Evolutionary conservation across 2,329 filamentous ascomycete genomes (phyloP), one percentile per base, ranked within the genome.

Genomic region (Fusarium nanum): DNA sequence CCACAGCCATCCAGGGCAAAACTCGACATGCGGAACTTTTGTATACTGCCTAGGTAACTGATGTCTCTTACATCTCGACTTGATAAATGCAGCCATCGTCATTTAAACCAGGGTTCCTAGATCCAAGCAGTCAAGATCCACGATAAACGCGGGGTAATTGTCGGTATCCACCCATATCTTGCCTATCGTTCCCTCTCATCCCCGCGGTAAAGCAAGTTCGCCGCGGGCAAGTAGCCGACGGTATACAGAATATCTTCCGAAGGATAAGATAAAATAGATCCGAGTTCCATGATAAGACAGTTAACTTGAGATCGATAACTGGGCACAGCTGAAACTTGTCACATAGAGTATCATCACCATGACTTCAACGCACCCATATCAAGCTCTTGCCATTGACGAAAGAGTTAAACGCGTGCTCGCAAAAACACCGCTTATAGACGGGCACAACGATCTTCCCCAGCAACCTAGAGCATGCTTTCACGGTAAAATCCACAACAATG

Each of bases 101-200:
- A 53, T 42, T 2, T 2, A 6, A 16, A 6, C 22, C 16, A 42
- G 49, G 32, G 18, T 53, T 7, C 14, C 8, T 16, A 41, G 14
- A 18, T 25, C 3, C 49, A 5, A n/a, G n/a, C n/a, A n/a, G n/a
- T n/a, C n/a, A n/a, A 12, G 54, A 30, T 14, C 28, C 44, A 27
- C 14, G 34, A 60, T 61, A 50, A 44, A 62, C 59, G 56, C 56
- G 55, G 56, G 55, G 52, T 45, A 55, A 20, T 30, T 0, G 12
- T 4, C 0, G 2, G 27, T 46, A 53, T 28, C 49, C 49, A 53
- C 49, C 25, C 27, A 14, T 22, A 53, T 53, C 18, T 41, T 25
- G 22, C 41, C 18, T 47, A 41, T 60, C 57, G 20, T 18, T 23
- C 3, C 1, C n/a, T n/a, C n/a, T n/a, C n/a, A n/a, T n/a, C n/a